phyloP scores from a whole-genome alignment of 2,329 filamentous ascomycete genomes.

The Chaetomiaceae sp. region DNA sequence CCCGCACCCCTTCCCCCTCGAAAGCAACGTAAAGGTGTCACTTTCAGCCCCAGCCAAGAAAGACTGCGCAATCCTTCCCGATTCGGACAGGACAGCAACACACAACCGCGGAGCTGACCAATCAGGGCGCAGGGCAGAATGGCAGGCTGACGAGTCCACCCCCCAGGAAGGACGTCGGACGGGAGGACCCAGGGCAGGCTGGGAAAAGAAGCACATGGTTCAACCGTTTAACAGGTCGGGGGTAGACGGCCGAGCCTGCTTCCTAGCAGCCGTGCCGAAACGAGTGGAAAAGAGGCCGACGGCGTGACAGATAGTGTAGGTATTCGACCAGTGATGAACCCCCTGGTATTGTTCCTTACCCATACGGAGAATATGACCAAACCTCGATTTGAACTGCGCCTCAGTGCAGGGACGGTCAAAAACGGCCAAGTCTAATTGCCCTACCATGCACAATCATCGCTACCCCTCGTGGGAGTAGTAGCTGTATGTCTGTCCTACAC shows the following conservation, averaged over 20 bases:
- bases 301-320: too few species aligned
- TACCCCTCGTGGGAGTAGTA: background rate
- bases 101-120: background rate
- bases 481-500: background rate
- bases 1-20: background rate
- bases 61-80: background rate
- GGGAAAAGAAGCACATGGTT: too few species aligned
- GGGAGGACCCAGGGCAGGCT: too few species aligned
- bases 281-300: too few species aligned
- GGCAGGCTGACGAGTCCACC: constrained; percentile 3
- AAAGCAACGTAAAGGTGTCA: background rate
- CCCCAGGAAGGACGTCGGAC: too few species aligned
- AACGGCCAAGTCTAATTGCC: background rate
- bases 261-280: too few species aligned
- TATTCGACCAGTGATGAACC: too few species aligned
- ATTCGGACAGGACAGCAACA: constrained; percentile 1
- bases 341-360: too few species aligned
- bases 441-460: background rate
- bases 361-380: too few species aligned
- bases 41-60: background rate
- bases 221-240: too few species aligned
- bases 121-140: background rate
- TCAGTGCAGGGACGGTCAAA: background rate
- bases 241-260: too few species aligned
- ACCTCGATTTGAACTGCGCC: background rate